Base-by-base conservation (phyloP, 805 yeast species). In the Tetrapisispora iriomotensis region DNA sequence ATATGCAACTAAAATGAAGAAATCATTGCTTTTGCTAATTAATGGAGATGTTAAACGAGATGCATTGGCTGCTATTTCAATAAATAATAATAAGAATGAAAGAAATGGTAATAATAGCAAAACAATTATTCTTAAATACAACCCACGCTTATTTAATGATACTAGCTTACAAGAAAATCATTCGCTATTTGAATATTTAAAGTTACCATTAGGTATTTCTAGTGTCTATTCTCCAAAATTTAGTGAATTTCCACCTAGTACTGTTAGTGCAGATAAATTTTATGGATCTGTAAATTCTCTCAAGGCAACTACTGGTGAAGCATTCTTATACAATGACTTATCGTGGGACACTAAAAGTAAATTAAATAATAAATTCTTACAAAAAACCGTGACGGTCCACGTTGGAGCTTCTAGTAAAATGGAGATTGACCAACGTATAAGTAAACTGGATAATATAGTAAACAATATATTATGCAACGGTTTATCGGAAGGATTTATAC, bases 241-340 rank as follows among this genome's bases (percentile, higher is more conserved):
- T 29, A 53, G 60, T 35, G 45, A 53, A 18, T 41, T 27, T 26
- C 49, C 52, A 9, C 64, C 64, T 10, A 53, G 62, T 37, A 50
- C 54, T 9, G 50, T 52, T n/a, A 47, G 50, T n/a, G 54, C 53
- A 2, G 41, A 46, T n/a, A 39, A 45, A 26, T 59, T 46, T 35
- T 58, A 46, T 37, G 62, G 64, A 12, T 42, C 40, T 6, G 14
- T 58, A 8, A 60, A 54, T 22, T 51, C 62, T 3, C 36, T 58
- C 9, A 57, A 56, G 38, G 58, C 58, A 8, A 57, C 62, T 3
- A 52, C 54, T 12, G 58, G 54, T 8, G 62, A 59, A 36, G 51
- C 58, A 10, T 53, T 58, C 30, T 36, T 58, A 13, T 55, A 57
- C 45, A 56, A 55, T 34, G 44, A 39, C 6, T 43, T 41, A 21